Conservation (phyloP, 2,329 filamentous ascomycete species). For the Lachnellula occidentalis region DNA sequence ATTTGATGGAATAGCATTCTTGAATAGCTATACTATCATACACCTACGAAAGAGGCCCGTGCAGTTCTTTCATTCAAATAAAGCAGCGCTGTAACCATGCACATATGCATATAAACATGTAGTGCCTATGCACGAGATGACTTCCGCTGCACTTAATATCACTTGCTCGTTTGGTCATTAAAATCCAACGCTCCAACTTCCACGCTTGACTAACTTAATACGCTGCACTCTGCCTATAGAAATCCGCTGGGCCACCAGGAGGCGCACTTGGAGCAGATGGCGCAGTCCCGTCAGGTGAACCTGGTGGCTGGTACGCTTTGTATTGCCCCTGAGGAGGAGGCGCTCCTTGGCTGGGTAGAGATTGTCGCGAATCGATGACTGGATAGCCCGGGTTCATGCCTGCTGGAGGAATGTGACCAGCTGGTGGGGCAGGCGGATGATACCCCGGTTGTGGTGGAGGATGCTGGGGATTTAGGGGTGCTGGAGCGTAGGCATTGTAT, state of each 20-base stretch:
- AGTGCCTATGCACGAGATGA: neutral
- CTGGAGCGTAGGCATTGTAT: conserved; percentile 28
- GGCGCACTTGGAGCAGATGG: conserved; percentile 43
- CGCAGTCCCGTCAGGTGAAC: conserved; percentile 20
- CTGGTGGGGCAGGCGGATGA: conserved; percentile 27
- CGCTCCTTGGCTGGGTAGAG: conserved; percentile 44
- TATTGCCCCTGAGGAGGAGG: conserved; percentile 39
- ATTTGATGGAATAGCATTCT: neutral
- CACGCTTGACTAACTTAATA: conserved; percentile 19
- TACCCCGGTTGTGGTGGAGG: conserved; percentile 17
- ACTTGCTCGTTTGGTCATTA: neutral
- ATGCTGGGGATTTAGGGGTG: conserved; percentile 18
- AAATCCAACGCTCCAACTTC: neutral
- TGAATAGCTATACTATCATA: neutral
- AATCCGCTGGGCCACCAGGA: conserved; percentile 39
- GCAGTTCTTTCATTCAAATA: neutral
- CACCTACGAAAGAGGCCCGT: neutral
- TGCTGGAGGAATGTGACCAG: conserved; percentile 27
- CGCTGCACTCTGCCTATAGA: conserved; percentile 44
- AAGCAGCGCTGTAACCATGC: neutral
- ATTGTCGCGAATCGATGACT: conserved; percentile 42
- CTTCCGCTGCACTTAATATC: too few species aligned
- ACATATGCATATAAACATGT: neutral
- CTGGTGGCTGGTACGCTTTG: conserved; percentile 46
- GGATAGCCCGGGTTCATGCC: conserved; percentile 22